Base-by-base conservation (phyloP, 306 rosid genomes). In the Lotus japonicus region DNA sequence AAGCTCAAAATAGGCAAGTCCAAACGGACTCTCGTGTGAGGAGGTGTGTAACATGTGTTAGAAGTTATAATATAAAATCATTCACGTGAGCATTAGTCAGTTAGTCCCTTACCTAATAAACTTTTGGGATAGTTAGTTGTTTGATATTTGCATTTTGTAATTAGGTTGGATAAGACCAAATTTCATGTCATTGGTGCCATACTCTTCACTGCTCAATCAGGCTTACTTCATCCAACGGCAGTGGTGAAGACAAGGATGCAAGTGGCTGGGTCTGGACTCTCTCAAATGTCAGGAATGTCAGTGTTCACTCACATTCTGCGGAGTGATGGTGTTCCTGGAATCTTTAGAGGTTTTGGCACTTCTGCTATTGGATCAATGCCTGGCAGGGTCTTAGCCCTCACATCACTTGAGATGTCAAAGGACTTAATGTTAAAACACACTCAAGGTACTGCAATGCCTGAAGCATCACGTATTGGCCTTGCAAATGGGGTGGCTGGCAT, bases 221-320 rank as follows among this genome's bases (percentile, higher is more conserved):
- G 83, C 9, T 68, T 89, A 55, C 81, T 92, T 56, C 97, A 92
- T 80, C 96, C 92, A 68, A 89, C 87, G 2, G 63, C 85, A 7
- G 95, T 92, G 64, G 89, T 92, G 12, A 92, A 92, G 77, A 87
- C 97, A 11, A 83, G 97, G 43, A 89, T 92, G 92, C 97, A 92
- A 71, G 91, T 92, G 18, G 84, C 78, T 7, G 74, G 84, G 13
- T 78, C 85, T 53, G 82, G 85, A 16, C 81, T 84, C 6, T 70
- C 86, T 14, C 83, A 82, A 68, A 57, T 72, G 91, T 68, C 77
- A 2, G 94, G 88, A 55, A 19, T 43, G 10, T 82, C 84, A 2
- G 83, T 91, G 14, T 85, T 88, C 61, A 64, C 75, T 58, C 91
- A 68, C 38, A 79, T 92, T 68, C 52, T 89, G 59, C 83, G 61